Evolutionary conservation across 805 yeast species (phyloP).

Genomic region (Barnettozyma vustinii): DNA sequence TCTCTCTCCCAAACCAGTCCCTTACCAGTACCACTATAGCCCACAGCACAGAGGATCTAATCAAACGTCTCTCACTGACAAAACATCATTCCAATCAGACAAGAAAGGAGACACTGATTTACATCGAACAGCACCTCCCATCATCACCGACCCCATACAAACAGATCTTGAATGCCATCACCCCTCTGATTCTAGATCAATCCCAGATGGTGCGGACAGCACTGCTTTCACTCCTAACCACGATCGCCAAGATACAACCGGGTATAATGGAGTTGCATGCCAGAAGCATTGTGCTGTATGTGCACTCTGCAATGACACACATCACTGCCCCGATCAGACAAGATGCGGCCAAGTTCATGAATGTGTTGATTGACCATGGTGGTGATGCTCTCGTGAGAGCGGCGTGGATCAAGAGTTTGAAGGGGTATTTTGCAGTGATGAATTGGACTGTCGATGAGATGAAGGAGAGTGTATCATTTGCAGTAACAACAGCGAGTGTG

Average conservation of each 20-base stretch:
- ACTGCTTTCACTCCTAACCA: conserved; percentile 41
- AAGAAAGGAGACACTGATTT: conserved; percentile 62
- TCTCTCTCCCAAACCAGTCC: conserved; percentile 36
- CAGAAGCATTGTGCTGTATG: conserved; percentile 58
- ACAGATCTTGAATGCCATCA: conserved; percentile 48
- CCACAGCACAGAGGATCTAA: conserved; percentile 38
- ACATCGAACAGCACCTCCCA: conserved; percentile 48
- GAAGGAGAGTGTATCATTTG: conserved; percentile 26
- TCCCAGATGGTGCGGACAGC: conserved; percentile 60
- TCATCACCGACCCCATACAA: conserved; percentile 48
- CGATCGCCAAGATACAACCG: conserved; percentile 44
- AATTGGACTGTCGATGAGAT: conserved; percentile 58
- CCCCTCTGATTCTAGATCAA: conserved; percentile 56
- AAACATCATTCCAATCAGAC: conserved; percentile 70
- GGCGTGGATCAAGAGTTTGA: conserved; percentile 65
- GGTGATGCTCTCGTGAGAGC: conserved; percentile 52
- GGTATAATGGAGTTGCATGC: conserved; percentile 58
- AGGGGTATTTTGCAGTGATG: conserved; percentile 60
- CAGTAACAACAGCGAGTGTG: conserved; percentile 29
- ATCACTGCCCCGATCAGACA: conserved; percentile 69
- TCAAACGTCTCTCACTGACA: conserved; percentile 60
- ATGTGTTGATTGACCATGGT: conserved; percentile 50
- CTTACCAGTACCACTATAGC: conserved; percentile 14
- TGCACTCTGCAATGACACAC: conserved; percentile 92
- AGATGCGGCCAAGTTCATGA: conserved; percentile 66